A percentile compares a stretch with the other conserved stretches of the same genome.
Evolutionary conservation across 139 green algal species (phyloP).

Genomic region (Eudorina sp.): DNA sequence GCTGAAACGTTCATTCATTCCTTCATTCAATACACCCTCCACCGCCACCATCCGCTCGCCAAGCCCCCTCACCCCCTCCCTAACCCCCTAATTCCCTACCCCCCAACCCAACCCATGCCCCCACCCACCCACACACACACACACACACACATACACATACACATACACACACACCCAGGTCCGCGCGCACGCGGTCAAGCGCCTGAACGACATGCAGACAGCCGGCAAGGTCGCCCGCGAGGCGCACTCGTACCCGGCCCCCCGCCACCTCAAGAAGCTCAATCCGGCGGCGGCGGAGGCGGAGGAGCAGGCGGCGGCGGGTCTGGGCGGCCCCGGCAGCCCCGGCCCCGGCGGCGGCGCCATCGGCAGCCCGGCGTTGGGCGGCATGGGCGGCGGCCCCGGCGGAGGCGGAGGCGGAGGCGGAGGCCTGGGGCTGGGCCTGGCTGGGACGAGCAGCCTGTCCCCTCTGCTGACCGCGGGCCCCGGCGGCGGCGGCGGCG

Average conservation of each 20-base stretch:
- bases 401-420: background rate
- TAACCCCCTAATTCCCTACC: too few relatives aligned
- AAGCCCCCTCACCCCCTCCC: too few relatives aligned
- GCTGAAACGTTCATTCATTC: too few relatives aligned
- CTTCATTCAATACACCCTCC: too few relatives aligned
- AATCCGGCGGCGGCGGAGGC: slow-evolving; percentile 47
- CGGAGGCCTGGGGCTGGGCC: background rate
- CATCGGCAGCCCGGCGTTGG: background rate
- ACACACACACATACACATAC: too few relatives aligned
- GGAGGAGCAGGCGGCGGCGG: slow-evolving; percentile 17
- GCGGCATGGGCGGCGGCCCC: background rate
- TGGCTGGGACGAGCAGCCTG: background rate
- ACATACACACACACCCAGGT: too few relatives aligned
- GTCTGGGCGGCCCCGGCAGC: background rate
- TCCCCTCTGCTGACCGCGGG: background rate
- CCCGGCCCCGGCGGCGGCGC: background rate
- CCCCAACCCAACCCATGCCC: too few relatives aligned
- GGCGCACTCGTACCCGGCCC: slow-evolving; percentile 41
- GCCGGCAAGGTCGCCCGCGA: slow-evolving; percentile 47
- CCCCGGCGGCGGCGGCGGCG: background rate
- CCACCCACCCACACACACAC: too few relatives aligned
- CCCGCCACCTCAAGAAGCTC: slow-evolving; percentile 46
- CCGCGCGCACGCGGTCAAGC: slow-evolving; percentile 43
- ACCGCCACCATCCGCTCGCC: too few relatives aligned
- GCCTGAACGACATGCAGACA: slow-evolving; percentile 51